phyloP scores from a whole-genome alignment of 1,284 basidiomycete genomes.

The Acaromyces ingoldii region DNA sequence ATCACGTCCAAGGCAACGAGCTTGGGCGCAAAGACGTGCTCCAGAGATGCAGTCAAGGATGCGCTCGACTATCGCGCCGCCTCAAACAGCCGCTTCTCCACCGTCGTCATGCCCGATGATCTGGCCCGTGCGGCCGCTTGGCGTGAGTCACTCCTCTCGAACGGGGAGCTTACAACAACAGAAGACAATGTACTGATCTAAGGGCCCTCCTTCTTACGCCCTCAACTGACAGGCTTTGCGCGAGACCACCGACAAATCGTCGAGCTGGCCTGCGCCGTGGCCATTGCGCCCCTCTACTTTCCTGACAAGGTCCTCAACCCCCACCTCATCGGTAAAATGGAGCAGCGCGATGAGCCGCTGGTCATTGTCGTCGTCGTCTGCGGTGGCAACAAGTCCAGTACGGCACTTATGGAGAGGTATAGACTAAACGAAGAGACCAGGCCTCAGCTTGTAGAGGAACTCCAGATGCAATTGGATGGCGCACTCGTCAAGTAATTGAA shows the following conservation, averaged over 20 bases:
- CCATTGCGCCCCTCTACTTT: slow-evolving; percentile 30
- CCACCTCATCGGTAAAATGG: slow-evolving; percentile 5
- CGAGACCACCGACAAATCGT: slow-evolving; percentile 32
- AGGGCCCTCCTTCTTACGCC: slow-evolving; percentile 9
- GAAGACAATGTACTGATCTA: too few relatives aligned
- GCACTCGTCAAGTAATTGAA: too few relatives aligned
- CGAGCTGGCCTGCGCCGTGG: slow-evolving; percentile 38
- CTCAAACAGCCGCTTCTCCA: too few relatives aligned
- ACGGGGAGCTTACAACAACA: too few relatives aligned
- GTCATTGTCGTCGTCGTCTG: slow-evolving; percentile 40
- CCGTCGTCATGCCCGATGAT: slow-evolving; percentile 30
- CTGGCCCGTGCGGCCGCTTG: slow-evolving; percentile 26
- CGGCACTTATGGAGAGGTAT: slow-evolving; percentile 7
- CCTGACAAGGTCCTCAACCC: slow-evolving; percentile 17
- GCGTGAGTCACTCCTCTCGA: slow-evolving; percentile 1
- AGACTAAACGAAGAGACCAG: not conserved
- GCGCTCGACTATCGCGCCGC: slow-evolving; percentile 4
- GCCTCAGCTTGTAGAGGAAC: too few relatives aligned
- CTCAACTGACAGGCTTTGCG: not conserved
- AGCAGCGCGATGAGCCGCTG: not conserved
- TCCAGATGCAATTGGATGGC: too few relatives aligned
- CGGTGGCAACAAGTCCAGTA: slow-evolving; percentile 31
- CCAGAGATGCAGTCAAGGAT: slow-evolving; percentile 3
- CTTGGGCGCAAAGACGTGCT: slow-evolving; percentile 36
- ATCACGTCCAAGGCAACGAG: slow-evolving; percentile 43